These are phyloP conservation scores for Fusarium musae DNA, from an alignment of 2,329 filamentous ascomycete genomes.

Conservation along the genomic window DNA sequence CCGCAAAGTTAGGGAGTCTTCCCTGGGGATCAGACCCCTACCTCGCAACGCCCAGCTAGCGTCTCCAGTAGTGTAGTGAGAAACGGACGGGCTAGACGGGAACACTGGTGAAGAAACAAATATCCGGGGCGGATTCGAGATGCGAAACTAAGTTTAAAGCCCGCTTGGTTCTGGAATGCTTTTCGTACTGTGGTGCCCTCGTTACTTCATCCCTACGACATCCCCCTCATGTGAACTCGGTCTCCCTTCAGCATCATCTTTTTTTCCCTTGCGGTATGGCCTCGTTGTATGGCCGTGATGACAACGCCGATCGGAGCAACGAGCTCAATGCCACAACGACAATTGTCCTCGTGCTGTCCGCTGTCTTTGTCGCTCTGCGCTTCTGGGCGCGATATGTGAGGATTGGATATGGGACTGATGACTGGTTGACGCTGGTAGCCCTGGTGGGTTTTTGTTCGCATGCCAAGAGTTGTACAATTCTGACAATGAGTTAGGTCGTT, in stretches of 20 bases:
- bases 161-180: neutral
- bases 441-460: neutral
- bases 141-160: neutral
- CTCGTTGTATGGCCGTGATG: neutral
- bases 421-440: conserved; percentile 23
- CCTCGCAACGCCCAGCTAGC: neutral
- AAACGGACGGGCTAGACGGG: too few species aligned
- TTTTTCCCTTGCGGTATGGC: neutral
- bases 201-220: neutral
- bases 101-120: neutral
- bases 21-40: neutral
- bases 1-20: neutral
- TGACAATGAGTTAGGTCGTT: conserved; percentile 9
- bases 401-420: conserved; percentile 14
- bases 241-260: neutral
- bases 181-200: neutral
- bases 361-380: conserved; percentile 9
- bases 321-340: conserved; percentile 21
- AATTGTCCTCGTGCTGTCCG: conserved; percentile 1
- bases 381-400: conserved; percentile 23
- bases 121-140: neutral
- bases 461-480: neutral
- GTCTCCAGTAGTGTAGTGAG: neutral
- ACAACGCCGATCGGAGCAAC: neutral
- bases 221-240: neutral